phyloP scores from a whole-genome alignment of 495 filamentous ascomycete genomes.

The Extremus antarcticus region DNA sequence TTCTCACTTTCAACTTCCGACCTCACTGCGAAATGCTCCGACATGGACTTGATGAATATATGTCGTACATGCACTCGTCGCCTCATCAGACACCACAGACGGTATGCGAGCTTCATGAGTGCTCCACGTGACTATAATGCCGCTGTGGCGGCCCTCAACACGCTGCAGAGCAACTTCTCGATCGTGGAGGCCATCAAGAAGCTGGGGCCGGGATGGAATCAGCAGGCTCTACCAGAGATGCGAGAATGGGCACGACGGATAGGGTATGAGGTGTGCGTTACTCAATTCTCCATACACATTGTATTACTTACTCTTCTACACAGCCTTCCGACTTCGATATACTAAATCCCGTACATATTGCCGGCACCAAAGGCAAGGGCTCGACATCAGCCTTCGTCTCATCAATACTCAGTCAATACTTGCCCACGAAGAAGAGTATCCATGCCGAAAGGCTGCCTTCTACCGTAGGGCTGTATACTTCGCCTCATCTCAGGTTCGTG shows the following conservation, averaged over 20 bases:
- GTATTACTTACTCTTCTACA: not conserved
- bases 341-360: conserved; percentile 71
- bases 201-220: conserved; percentile 56
- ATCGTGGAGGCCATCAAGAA: conserved; percentile 64
- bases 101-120: conserved; percentile 3
- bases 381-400: conserved; percentile 63
- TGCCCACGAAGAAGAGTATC: conserved; percentile 22
- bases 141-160: conserved; percentile 78
- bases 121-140: conserved; percentile 39
- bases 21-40: too few species aligned
- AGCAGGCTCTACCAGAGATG: conserved; percentile 62
- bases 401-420: conserved; percentile 50
- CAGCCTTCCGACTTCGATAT: conserved; percentile 65
- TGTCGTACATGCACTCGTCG: not conserved
- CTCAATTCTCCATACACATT: not conserved
- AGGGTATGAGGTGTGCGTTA: conserved; percentile 59
- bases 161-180: conserved; percentile 75
- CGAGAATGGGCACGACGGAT: conserved; percentile 62
- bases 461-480: conserved; percentile 69
- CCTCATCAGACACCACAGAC: not conserved
- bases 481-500: conserved; percentile 77
- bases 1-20: not conserved
- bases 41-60: not conserved
- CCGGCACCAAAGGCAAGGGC: conserved; percentile 91
- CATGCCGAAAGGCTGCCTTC: conserved; percentile 23